Conservation (phyloP, 768 basidiomycete genomes). For the Holtermanniella nyarrowii region DNA sequence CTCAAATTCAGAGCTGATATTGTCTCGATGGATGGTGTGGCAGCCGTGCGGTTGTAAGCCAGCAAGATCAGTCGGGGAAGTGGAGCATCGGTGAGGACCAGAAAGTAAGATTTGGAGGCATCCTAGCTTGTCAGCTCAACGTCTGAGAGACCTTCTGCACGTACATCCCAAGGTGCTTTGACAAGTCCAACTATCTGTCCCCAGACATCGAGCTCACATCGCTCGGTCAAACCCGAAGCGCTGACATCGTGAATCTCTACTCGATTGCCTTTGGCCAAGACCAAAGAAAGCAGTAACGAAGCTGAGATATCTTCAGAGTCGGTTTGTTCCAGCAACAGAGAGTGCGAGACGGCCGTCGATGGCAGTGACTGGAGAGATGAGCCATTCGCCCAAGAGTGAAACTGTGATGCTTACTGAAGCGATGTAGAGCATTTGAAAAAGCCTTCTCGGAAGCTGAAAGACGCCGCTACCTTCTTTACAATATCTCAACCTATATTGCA, state of each 20-base stretch:
- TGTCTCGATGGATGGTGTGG: conserved; percentile 11
- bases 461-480: too few relatives aligned
- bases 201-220: conserved; percentile 29
- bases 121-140: neutral
- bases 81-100: conserved; percentile 32
- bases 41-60: conserved; percentile 9
- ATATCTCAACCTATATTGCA: too few relatives aligned
- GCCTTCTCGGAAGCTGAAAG: neutral
- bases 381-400: too few relatives aligned
- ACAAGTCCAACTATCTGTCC: conserved; percentile 34
- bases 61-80: conserved; percentile 32
- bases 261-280: conserved; percentile 33
- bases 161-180: conserved; percentile 24
- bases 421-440: conserved; percentile 25
- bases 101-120: conserved; percentile 27
- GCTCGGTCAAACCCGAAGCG: conserved; percentile 17
- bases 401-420: conserved; percentile 35
- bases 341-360: conserved; percentile 33
- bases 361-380: conserved; percentile 37
- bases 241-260: conserved; percentile 32
- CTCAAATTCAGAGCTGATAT: conserved; percentile 20
- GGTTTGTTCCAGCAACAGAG: conserved; percentile 8
- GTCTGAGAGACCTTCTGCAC: neutral
- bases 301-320: conserved; percentile 8
- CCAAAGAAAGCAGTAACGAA: conserved; percentile 15